phyloP scores from a whole-genome alignment of 352 stramenopile genomes.

The Phytophthora aleatoria region DNA sequence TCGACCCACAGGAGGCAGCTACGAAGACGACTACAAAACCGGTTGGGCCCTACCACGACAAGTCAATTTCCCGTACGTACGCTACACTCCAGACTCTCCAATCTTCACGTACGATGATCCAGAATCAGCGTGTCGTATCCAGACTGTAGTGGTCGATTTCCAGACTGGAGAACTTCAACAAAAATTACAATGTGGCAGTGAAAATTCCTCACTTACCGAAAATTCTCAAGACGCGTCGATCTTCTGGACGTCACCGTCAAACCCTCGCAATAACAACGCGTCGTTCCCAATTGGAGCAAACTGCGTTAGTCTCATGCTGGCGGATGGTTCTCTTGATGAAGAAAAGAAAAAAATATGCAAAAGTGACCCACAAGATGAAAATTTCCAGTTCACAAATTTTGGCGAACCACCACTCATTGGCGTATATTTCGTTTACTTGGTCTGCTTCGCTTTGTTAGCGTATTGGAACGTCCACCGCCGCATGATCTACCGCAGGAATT shows the following conservation, averaged over 20 bases:
- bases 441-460: constrained; percentile 20
- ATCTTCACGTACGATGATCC: constrained; percentile 39
- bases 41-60: constrained; percentile 35
- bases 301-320: constrained; percentile 38
- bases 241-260: constrained; percentile 52
- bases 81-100: constrained; percentile 39
- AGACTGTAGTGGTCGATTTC: constrained; percentile 19
- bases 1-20: constrained; percentile 31
- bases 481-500: constrained; percentile 24
- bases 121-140: constrained; percentile 30
- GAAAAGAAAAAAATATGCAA: constrained; percentile 17
- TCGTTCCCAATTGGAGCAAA: constrained; percentile 47
- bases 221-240: constrained; percentile 36
- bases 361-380: constrained; percentile 1
- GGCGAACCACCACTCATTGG: constrained; percentile 15
- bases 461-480: constrained; percentile 22
- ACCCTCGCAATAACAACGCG: constrained; percentile 55
- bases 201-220: constrained; percentile 34
- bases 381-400: constrained; percentile 37
- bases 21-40: constrained; percentile 31
- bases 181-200: constrained; percentile 35
- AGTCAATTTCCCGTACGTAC: constrained; percentile 38
- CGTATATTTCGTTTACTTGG: constrained; percentile 34
- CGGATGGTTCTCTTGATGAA: constrained; percentile 23
- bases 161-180: constrained; percentile 27